Conservation (phyloP, 2,329 filamentous ascomycete genomes). For the Remersonia thermophila region DNA sequence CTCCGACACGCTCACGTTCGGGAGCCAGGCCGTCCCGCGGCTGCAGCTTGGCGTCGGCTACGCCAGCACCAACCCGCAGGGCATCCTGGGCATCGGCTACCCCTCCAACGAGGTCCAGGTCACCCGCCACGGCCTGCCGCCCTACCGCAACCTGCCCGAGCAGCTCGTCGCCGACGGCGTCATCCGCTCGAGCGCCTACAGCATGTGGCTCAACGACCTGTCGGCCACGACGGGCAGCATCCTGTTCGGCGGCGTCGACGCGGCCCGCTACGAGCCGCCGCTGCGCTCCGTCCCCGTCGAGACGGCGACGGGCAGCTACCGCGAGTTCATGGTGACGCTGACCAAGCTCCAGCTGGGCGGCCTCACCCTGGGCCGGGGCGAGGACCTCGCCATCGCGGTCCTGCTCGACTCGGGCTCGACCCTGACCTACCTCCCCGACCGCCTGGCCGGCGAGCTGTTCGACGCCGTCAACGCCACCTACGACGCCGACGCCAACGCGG, state of each 20-base stretch:
- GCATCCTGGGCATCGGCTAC: constrained; percentile 81
- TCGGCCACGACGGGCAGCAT: constrained; percentile 53
- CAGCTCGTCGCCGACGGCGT: constrained; percentile 47
- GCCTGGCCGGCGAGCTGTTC: constrained; percentile 42
- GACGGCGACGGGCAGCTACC: constrained; percentile 33
- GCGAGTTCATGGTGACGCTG: constrained; percentile 58
- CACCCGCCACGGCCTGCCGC: constrained; percentile 35
- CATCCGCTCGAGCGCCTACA: constrained; percentile 58
- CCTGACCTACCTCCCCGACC: constrained; percentile 53
- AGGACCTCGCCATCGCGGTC: constrained; percentile 42
- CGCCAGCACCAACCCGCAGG: constrained; percentile 45
- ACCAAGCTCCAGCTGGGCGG: constrained; percentile 41
- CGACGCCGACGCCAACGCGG: constrained; percentile 36
- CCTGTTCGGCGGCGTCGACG: constrained; percentile 65
- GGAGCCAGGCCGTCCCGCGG: constrained; percentile 35
- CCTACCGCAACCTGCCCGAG: constrained; percentile 59
- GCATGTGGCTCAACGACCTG: constrained; percentile 64
- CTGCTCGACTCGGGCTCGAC: constrained; percentile 61
- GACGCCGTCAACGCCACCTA: constrained; percentile 46
- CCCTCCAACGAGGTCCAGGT: constrained; percentile 64
- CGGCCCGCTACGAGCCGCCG: constrained; percentile 47
- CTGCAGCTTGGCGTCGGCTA: constrained; percentile 69
- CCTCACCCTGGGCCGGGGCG: constrained; percentile 26
- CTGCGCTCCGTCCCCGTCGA: constrained; percentile 58
- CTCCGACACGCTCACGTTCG: constrained; percentile 56